Percentiles rank a stretch among this genome's conserved stretches.
Evolutionary conservation across 2,329 filamentous ascomycete species (phyloP).

Genomic region (Talaromyces amestolkiae): DNA sequence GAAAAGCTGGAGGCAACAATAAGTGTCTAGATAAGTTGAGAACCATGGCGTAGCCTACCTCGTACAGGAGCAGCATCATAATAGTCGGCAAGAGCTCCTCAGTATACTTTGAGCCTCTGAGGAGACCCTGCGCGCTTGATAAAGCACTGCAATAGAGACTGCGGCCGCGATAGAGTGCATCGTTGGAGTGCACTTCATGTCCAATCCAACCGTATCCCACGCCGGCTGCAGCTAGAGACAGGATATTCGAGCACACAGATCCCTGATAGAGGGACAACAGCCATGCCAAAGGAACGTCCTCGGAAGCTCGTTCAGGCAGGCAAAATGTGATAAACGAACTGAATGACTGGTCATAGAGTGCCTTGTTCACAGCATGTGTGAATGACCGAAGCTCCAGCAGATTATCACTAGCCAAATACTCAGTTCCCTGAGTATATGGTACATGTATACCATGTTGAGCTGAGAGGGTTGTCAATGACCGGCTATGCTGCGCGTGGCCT

Average conservation of each 20-base stretch:
- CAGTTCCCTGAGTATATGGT: too few species aligned
- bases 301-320: conserved; percentile 8
- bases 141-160: conserved; percentile 13
- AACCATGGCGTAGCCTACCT: background rate
- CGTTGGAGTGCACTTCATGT: background rate
- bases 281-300: conserved; percentile 16
- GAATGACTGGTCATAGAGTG: conserved; percentile 13
- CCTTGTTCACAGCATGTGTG: conserved; percentile 1
- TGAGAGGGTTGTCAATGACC: background rate
- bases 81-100: conserved; percentile 6
- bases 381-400: background rate
- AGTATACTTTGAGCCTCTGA: background rate
- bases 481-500: background rate
- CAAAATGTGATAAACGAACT: conserved; percentile 14
- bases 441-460: background rate
- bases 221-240: conserved; percentile 6
- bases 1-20: background rate
- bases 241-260: background rate
- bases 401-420: background rate
- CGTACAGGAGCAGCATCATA: conserved; percentile 13
- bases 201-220: conserved; percentile 16
- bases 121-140: background rate
- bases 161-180: conserved; percentile 6
- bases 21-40: background rate
- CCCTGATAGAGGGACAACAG: conserved; percentile 10